Evolutionary conservation across 208 protist genomes (phyloP).

Genomic region (Phytomonas sp.): DNA sequence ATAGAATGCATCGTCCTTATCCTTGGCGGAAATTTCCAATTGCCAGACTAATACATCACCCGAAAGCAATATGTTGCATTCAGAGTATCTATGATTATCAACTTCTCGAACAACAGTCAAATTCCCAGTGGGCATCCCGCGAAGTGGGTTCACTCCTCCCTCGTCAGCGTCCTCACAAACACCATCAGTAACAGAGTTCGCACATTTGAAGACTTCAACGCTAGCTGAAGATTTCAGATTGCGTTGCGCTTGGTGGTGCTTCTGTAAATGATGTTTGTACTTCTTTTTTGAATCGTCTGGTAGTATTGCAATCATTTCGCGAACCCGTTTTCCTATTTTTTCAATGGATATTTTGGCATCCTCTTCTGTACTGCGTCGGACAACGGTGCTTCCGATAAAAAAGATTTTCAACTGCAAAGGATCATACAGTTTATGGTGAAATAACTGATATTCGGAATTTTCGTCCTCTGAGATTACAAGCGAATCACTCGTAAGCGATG

Average conservation of each 20-base stretch:
- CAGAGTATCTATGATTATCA: slow-evolving; percentile 29
- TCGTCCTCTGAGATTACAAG: slow-evolving; percentile 25
- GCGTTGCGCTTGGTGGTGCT: slow-evolving; percentile 5
- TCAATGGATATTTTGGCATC: slow-evolving; percentile 24
- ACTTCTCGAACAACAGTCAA: slow-evolving; percentile 41
- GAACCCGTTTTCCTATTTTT: slow-evolving; percentile 43
- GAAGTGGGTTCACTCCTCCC: slow-evolving; percentile 1
- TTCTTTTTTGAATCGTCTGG: slow-evolving; percentile 30
- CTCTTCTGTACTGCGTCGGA: slow-evolving; percentile 28
- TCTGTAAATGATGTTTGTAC: slow-evolving; percentile 36
- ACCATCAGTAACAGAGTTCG: background rate
- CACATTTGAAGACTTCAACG: background rate
- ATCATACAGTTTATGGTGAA: slow-evolving; percentile 85
- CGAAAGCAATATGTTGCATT: slow-evolving; percentile 34
- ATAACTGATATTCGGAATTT: slow-evolving; percentile 46
- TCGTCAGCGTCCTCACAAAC: slow-evolving; percentile 16
- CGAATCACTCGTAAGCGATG: slow-evolving; percentile 23
- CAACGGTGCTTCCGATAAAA: slow-evolving; percentile 65
- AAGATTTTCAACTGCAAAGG: slow-evolving; percentile 61
- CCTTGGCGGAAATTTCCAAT: slow-evolving; percentile 27
- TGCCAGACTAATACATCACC: slow-evolving; percentile 69
- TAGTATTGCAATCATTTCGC: slow-evolving; percentile 36
- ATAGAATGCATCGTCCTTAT: slow-evolving; percentile 69
- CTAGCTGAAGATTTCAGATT: slow-evolving; percentile 10
- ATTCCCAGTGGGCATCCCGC: slow-evolving; percentile 16